Percentiles rank a stretch among this genome's conserved stretches.
These are phyloP conservation scores for Bacterosira constricta DNA, from an alignment of 108 stramenopile genomes.

Conservation along the genomic window DNA sequence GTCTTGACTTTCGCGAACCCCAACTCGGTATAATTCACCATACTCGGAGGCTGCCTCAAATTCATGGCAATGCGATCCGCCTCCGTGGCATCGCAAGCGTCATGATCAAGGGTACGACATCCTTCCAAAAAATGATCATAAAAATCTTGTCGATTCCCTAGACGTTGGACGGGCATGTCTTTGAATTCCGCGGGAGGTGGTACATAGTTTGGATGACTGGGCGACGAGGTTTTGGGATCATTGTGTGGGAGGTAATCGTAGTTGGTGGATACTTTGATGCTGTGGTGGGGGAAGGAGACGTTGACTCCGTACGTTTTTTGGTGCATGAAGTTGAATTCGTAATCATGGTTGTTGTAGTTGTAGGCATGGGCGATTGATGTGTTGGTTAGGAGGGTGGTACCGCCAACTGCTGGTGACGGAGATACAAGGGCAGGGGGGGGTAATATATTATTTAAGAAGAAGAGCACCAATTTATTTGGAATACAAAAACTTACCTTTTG, in stretches of 20 bases:
- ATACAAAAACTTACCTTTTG: too few relatives aligned
- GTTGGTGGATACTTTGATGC: slow-evolving; percentile 43
- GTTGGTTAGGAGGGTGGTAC: not conserved
- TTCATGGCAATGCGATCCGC: slow-evolving; percentile 57
- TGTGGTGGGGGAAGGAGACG: slow-evolving; percentile 64
- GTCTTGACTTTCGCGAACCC: slow-evolving; percentile 67
- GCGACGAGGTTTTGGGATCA: slow-evolving; percentile 20
- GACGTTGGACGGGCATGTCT: slow-evolving; percentile 46
- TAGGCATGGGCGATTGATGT: not conserved
- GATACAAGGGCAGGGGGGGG: too few relatives aligned
- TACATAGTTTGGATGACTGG: slow-evolving; percentile 17
- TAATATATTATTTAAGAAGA: too few relatives aligned
- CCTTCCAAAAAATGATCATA: slow-evolving; percentile 56
- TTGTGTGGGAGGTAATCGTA: slow-evolving; percentile 66
- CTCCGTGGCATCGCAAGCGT: slow-evolving; percentile 40
- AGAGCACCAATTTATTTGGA: too few relatives aligned
- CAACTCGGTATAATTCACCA: slow-evolving; percentile 65
- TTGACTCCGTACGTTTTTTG: slow-evolving; percentile 56
- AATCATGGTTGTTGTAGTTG: not conserved
- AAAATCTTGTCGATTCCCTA: slow-evolving; percentile 53
- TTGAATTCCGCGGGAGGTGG: slow-evolving; percentile 32
- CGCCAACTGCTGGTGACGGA: too few relatives aligned
- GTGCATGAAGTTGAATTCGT: slow-evolving; percentile 10
- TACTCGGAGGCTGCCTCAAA: slow-evolving; percentile 21
- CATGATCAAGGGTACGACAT: slow-evolving; percentile 35